These are phyloP conservation scores for Zelopaecilomyces penicillatus DNA, from an alignment of 2,329 filamentous ascomycete genomes.

Conservation along the genomic window DNA sequence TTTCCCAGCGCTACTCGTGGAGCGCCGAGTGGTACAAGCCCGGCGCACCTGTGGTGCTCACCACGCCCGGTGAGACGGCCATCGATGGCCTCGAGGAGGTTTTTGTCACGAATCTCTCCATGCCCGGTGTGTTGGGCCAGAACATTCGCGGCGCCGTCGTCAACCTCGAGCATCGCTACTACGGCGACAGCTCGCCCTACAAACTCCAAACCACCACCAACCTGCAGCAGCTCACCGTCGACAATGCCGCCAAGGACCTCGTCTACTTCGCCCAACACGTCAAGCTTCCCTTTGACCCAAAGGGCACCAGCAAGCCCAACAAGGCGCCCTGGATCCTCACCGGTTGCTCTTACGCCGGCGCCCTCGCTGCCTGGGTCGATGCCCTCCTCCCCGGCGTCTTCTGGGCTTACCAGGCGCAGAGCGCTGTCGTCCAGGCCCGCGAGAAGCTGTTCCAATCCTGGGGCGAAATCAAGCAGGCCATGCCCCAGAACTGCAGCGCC, in stretches of 20 bases:
- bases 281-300: conserved; percentile 56
- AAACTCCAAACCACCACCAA: conserved; percentile 55
- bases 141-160: conserved; percentile 64
- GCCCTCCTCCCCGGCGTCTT: conserved; percentile 66
- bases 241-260: conserved; percentile 68
- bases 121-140: conserved; percentile 55
- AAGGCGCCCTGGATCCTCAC: conserved; percentile 65
- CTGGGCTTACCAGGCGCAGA: conserved; percentile 68
- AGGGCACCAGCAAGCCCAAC: conserved; percentile 53
- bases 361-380: conserved; percentile 64
- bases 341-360: conserved; percentile 72
- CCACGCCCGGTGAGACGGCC: conserved; percentile 56
- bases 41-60: conserved; percentile 68
- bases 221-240: conserved; percentile 68
- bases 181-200: conserved; percentile 63
- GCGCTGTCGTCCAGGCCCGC: conserved; percentile 66
- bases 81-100: conserved; percentile 45
- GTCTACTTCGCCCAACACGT: conserved; percentile 68
- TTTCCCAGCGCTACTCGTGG: conserved; percentile 71
- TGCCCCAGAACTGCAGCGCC: conserved; percentile 51
- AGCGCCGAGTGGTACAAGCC: conserved; percentile 68
- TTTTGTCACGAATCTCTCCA: conserved; percentile 64
- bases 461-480: conserved; percentile 34
- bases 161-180: conserved; percentile 77
- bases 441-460: conserved; percentile 60